phyloP scores from a whole-genome alignment of 2,329 filamentous ascomycete species.

The Neonectria faginata region DNA sequence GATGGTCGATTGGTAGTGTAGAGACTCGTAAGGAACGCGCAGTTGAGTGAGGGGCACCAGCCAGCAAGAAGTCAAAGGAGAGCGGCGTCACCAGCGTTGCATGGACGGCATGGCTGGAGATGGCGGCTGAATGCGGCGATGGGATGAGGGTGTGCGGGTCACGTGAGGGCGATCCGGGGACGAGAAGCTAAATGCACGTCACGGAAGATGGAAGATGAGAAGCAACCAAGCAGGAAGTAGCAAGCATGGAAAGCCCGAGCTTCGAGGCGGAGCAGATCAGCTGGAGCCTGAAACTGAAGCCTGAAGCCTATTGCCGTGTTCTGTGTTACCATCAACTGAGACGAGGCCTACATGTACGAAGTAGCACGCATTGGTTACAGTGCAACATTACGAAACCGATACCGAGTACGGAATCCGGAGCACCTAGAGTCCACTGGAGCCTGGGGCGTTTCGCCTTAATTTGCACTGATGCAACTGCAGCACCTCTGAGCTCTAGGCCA shows the following conservation, averaged over 20 bases:
- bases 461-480: background rate
- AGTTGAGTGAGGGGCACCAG: conserved; percentile 34
- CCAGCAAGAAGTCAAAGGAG: conserved; percentile 22
- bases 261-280: conserved; percentile 27
- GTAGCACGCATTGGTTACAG: background rate
- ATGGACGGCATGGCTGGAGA: conserved; percentile 26
- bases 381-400: background rate
- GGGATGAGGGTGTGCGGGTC: conserved; percentile 12
- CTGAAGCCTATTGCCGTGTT: background rate
- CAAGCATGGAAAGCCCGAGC: conserved; percentile 16
- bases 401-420: background rate
- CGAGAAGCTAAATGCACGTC: conserved; percentile 10
- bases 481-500: background rate
- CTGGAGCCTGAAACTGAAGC: background rate
- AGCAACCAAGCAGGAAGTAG: background rate
- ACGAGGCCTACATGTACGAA: background rate
- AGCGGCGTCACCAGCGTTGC: conserved; percentile 26
- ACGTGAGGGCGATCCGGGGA: conserved; percentile 20
- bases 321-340: background rate
- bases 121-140: conserved; percentile 27
- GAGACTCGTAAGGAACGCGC: conserved; percentile 17
- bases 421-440: background rate
- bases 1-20: conserved; percentile 19
- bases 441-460: background rate
- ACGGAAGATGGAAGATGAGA: conserved; percentile 2